phyloP scores from a whole-genome alignment of 495 filamentous ascomycete genomes.

The Xylaria intraflava region DNA sequence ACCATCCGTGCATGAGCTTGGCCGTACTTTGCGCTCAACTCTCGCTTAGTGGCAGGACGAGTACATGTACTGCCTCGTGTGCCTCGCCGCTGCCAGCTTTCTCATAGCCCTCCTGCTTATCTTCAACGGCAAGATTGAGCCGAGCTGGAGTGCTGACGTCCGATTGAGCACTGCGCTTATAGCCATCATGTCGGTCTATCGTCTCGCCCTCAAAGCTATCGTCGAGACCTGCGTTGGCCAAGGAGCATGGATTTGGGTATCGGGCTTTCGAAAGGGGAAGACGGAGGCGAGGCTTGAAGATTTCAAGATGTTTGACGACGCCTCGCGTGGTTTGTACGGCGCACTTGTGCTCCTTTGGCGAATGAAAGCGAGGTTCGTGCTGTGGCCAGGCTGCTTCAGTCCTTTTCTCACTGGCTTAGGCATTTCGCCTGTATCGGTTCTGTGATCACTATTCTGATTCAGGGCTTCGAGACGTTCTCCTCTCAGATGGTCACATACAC shows the following conservation, averaged over 20 bases:
- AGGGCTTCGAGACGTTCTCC: constrained; percentile 33
- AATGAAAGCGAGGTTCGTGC: constrained; percentile 25
- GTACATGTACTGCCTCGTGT: constrained; percentile 26
- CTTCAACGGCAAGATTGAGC: constrained; percentile 26
- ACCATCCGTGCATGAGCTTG: constrained; percentile 11
- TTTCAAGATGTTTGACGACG: constrained; percentile 34
- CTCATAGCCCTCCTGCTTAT: constrained; percentile 21
- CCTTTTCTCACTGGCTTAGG: constrained; percentile 10
- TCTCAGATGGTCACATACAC: constrained; percentile 34
- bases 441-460: constrained; percentile 25
- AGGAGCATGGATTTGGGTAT: constrained; percentile 35
- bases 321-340: constrained; percentile 29
- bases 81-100: constrained; percentile 16
- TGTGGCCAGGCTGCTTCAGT: not conserved
- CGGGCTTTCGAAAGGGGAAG: constrained; percentile 23
- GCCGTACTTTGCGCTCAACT: constrained; percentile 18
- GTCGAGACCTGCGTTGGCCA: constrained; percentile 31
- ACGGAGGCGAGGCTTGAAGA: constrained; percentile 25
- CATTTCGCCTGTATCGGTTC: constrained; percentile 34
- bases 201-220: constrained; percentile 27
- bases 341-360: constrained; percentile 27
- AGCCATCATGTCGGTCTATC: constrained; percentile 28
- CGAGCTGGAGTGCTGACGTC: constrained; percentile 20
- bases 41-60: constrained; percentile 32
- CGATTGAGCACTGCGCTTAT: constrained; percentile 28